Evolutionary conservation across 2,329 filamentous ascomycete species (phyloP), one percentile per base, ranked within the genome.

Genomic region (Calonectria pseudoreteaudii): DNA sequence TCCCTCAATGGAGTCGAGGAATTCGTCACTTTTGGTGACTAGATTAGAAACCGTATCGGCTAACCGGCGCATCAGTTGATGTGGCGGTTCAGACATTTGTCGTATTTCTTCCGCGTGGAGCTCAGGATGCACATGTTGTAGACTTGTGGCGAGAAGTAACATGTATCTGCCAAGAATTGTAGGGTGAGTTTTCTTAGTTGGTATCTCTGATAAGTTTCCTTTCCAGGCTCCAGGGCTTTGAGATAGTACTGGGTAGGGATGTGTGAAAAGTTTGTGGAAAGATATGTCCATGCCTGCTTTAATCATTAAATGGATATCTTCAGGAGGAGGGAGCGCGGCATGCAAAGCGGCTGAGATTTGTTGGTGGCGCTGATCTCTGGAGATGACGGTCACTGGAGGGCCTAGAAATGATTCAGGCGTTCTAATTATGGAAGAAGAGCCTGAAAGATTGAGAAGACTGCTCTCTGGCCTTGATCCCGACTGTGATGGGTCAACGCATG

Each of bases 1-100:
- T 1, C 88, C 89, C 77, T 91, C 88, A 6, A 87, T 77, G 10
- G 86, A 87, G 36, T 85, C 86, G 0, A 88, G 79, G 3, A 91
- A 79, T 30, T 88, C 86, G 47, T 90, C 87, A 38, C 89, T 87
- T 16, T 84, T 84, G 2, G 86, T 86, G 8, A 91, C 86, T 16
- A 85, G 78, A 18, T 82, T 81, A 2, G 10, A 28, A 5, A 68
- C 67, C 4, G 38, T 41, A 5, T 65, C 49, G 16, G 50, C 68
- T 2, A 68, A 30, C 6, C 56, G 36, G 18, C 18, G 11, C 67
- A 71, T 71, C 28, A 73, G 7, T 18, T 68, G 44, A 14, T n/a
- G 53, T 36, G 36, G 68, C 13, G 67, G 70, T 28, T 72, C 41
- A 2, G 65, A 50, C 34, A 72, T 28, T 14, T 34, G 38, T 18